These are phyloP conservation scores for Xylaria sp. DNA, from an alignment of 2,329 filamentous ascomycete species.

Conservation along the genomic window DNA sequence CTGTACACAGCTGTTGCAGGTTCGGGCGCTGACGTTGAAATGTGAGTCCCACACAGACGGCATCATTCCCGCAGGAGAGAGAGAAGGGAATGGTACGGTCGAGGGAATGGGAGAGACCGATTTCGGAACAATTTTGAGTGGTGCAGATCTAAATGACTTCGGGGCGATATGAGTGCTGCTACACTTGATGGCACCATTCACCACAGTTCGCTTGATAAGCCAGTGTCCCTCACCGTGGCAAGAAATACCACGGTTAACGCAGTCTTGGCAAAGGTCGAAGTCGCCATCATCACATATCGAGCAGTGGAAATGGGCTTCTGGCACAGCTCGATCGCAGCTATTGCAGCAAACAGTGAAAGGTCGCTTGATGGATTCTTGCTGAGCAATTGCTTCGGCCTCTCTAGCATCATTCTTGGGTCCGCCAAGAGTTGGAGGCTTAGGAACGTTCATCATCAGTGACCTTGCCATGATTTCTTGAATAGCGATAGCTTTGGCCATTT, in stretches of 20 bases:
- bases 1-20: conserved; percentile 71
- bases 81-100: conserved; percentile 28
- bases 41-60: conserved; percentile 19
- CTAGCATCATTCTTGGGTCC: conserved; percentile 16
- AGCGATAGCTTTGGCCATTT: background rate
- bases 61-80: conserved; percentile 17
- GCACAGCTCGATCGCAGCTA: conserved; percentile 78
- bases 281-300: conserved; percentile 91
- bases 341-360: conserved; percentile 93
- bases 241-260: conserved; percentile 75
- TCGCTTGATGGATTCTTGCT: conserved; percentile 33
- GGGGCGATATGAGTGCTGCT: conserved; percentile 84
- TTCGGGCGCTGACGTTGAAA: conserved; percentile 51
- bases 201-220: conserved; percentile 89
- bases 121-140: conserved; percentile 14
- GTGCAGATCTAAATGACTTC: conserved; percentile 54
- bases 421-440: background rate
- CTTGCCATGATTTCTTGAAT: background rate
- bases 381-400: background rate
- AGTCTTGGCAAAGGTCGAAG: conserved; percentile 87
- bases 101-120: background rate
- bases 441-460: background rate
- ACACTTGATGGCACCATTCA: conserved; percentile 78
- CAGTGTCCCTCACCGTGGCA: conserved; percentile 85
- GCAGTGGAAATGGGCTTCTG: conserved; percentile 90